Conservation (phyloP, 768 basidiomycete genomes). For the Gymnopilus junonius region DNA sequence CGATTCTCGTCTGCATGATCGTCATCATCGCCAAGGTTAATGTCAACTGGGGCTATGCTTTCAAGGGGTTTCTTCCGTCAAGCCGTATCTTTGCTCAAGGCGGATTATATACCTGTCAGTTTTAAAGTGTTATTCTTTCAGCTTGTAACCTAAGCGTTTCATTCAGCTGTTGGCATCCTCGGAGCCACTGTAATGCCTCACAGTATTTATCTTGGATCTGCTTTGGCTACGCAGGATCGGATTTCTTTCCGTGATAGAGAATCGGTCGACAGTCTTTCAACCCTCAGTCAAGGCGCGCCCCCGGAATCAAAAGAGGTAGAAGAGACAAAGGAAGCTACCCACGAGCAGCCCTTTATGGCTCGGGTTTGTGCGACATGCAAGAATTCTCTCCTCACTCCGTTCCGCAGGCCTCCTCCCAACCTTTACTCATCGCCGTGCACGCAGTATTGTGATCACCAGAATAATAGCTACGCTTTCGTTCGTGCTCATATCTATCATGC, state of each 20-base stretch:
- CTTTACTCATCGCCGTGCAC: slow-evolving; percentile 38
- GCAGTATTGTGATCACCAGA: slow-evolving; percentile 58
- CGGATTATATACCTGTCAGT: slow-evolving; percentile 66
- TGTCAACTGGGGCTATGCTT: slow-evolving; percentile 74
- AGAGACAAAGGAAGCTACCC: neutral
- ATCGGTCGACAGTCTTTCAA: slow-evolving; percentile 17
- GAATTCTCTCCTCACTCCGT: slow-evolving; percentile 34
- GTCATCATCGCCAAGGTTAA: slow-evolving; percentile 74
- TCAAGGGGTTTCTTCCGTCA: slow-evolving; percentile 79
- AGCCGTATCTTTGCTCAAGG: slow-evolving; percentile 58
- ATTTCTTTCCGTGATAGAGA: slow-evolving; percentile 40
- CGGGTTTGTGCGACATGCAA: slow-evolving; percentile 21
- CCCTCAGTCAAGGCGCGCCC: neutral
- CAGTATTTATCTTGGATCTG: slow-evolving; percentile 87
- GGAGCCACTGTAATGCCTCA: slow-evolving; percentile 95
- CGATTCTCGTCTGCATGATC: slow-evolving; percentile 79
- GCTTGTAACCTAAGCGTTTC: neutral
- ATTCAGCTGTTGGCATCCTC: slow-evolving; percentile 68
- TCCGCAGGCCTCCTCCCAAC: slow-evolving; percentile 42
- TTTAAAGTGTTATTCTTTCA: neutral
- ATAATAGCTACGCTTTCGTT: slow-evolving; percentile 59
- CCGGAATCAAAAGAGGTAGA: slow-evolving; percentile 21
- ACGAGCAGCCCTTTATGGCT: slow-evolving; percentile 2
- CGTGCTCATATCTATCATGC: slow-evolving; percentile 68
- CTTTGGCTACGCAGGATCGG: slow-evolving; percentile 83